These are phyloP conservation scores for Naganishia vishniacii DNA, from an alignment of 768 basidiomycete genomes.

Conservation along the genomic window DNA sequence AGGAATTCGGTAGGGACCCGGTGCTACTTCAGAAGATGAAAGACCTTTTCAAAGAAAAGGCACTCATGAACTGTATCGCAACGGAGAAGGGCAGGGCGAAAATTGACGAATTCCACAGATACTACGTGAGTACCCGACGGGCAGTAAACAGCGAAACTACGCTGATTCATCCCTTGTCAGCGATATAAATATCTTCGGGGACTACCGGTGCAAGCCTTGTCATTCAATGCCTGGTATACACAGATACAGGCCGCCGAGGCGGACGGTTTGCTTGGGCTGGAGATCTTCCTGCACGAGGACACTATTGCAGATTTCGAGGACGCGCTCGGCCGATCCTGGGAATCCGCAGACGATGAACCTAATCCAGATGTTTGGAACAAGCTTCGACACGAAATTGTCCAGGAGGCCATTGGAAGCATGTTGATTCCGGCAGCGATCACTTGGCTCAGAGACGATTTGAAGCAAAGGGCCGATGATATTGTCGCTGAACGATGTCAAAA, in stretches of 20 bases:
- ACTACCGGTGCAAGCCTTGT: conserved; percentile 68
- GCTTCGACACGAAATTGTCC: conserved; percentile 69
- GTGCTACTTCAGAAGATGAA: conserved; percentile 73
- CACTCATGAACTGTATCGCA: conserved; percentile 69
- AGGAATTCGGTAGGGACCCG: conserved; percentile 90
- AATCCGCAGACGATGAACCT: conserved; percentile 4
- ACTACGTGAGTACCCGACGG: conserved; percentile 49
- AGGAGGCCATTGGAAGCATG: conserved; percentile 70
- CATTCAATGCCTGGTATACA: conserved; percentile 71
- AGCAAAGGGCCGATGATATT: conserved; percentile 83
- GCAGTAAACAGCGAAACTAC: background rate
- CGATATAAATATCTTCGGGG: conserved; percentile 87
- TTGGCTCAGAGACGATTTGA: conserved; percentile 81
- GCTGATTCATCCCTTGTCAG: conserved; percentile 51
- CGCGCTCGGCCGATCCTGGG: conserved; percentile 37
- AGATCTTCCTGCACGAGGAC: conserved; percentile 59
- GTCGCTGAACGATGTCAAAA: conserved; percentile 65
- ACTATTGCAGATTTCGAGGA: conserved; percentile 65
- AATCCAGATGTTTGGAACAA: conserved; percentile 84
- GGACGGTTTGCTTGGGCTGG: conserved; percentile 75
- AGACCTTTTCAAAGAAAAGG: conserved; percentile 66
- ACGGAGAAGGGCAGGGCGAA: conserved; percentile 70
- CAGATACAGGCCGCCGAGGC: conserved; percentile 84
- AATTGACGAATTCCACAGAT: conserved; percentile 54
- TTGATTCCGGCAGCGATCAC: conserved; percentile 78